A percentile compares a stretch with the other conserved stretches of the same genome.
Evolutionary conservation across 2,329 filamentous ascomycete genomes (phyloP).

Genomic region (Tolypocladium inflatum): DNA sequence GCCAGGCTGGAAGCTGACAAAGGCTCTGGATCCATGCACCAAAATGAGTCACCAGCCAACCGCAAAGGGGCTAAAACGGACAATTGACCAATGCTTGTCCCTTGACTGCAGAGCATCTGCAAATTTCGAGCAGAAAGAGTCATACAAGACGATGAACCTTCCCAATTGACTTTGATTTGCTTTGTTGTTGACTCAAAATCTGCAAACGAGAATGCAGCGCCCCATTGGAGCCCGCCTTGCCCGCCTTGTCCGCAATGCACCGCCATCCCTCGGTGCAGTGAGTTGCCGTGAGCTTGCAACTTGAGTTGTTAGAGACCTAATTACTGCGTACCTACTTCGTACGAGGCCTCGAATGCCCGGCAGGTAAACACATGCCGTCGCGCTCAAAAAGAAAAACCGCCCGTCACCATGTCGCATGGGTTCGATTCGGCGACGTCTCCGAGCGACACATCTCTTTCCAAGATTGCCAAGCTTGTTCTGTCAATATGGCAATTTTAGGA

Average conservation of each 20-base stretch:
- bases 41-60: neutral
- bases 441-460: too few relatives aligned
- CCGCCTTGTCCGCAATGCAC: neutral
- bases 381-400: too few relatives aligned
- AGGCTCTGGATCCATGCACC: neutral
- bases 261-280: neutral
- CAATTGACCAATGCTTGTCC: neutral
- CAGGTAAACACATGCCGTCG: too few relatives aligned
- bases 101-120: neutral
- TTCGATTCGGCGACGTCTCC: too few relatives aligned
- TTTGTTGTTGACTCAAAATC: neutral
- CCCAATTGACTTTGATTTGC: neutral
- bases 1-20: conserved; percentile 3
- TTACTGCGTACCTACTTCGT: too few relatives aligned
- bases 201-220: neutral
- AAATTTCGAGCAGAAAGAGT: neutral
- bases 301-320: neutral
- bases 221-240: neutral
- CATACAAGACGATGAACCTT: neutral
- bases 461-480: too few relatives aligned
- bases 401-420: too few relatives aligned
- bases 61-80: neutral
- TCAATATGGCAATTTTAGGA: too few relatives aligned
- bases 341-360: too few relatives aligned
- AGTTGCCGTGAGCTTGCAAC: neutral